phyloP scores from a whole-genome alignment of 805 yeast genomes.

The Myxozyma geophila region DNA sequence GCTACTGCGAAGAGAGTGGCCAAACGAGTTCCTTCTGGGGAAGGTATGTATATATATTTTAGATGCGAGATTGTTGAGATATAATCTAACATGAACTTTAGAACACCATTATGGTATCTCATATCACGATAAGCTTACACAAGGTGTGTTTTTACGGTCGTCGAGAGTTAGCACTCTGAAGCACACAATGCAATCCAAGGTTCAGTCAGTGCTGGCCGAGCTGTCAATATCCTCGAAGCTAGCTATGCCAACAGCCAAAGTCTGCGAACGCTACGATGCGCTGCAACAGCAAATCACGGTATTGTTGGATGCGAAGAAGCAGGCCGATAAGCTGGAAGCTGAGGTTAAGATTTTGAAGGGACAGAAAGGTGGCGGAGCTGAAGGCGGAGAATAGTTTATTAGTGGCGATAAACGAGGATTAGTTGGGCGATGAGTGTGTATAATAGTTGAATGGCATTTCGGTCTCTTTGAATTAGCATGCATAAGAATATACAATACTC shows the following conservation, averaged over 20 bases:
- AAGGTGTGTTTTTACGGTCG: conserved; percentile 86
- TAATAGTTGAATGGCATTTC: no score
- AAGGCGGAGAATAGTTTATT: neutral
- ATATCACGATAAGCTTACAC: conserved; percentile 59
- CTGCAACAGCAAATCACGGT: conserved; percentile 70
- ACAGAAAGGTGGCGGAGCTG: conserved; percentile 13
- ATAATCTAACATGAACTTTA: neutral
- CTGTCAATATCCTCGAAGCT: conserved; percentile 70
- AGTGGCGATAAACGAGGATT: neutral
- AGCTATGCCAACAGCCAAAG: conserved; percentile 87
- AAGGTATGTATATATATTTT: conserved; percentile 12
- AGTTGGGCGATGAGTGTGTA: neutral
- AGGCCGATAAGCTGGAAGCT: conserved; percentile 82
- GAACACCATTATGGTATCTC: conserved; percentile 83
- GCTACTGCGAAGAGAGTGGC: conserved; percentile 29
- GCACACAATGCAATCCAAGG: conserved; percentile 71
- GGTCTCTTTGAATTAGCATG: no score
- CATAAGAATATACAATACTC: no score
- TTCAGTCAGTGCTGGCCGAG: conserved; percentile 69
- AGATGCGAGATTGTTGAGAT: neutral
- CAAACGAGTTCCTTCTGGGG: conserved; percentile 30
- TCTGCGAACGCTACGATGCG: conserved; percentile 76
- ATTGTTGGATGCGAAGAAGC: conserved; percentile 81
- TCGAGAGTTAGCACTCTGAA: conserved; percentile 76
- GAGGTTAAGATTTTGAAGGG: conserved; percentile 58